Base-by-base conservation (phyloP, 2,329 filamentous ascomycete species). In the Neospermospora avenae region DNA sequence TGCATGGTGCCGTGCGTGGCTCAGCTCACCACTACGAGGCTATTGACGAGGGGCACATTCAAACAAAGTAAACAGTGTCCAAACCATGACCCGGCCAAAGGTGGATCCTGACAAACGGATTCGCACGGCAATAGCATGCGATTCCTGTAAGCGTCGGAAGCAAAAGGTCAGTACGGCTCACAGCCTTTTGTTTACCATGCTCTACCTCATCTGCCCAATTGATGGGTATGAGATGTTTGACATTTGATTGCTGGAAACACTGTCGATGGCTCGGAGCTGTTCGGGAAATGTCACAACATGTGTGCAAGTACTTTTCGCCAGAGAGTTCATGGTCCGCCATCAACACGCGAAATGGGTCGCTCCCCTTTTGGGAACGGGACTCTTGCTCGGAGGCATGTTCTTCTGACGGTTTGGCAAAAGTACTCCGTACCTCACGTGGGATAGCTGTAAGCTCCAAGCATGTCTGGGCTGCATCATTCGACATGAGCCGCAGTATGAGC, bases 111-210 rank as follows among this genome's bases (percentile, higher is more conserved):
- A 66, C 35, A 69, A 69, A 28, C 63, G 68, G 24, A 65, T 65
- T 51, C 59, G 68, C 20, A 67, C 60, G 25, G 61, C 67, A 25
- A 67, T 66, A 16, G 68, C 68, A 11, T 70, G 68, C 57, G 64
- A 69, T 37, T 60, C 60, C 24, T 70, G 68, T 51, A 70, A 70
- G 52, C 57, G 63, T 34, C 63, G 65, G 45, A 70, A 70, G 56
- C 65, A 68, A 54, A 68, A 70, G 63, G 67, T 69, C 55, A 59
- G 67, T 61, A 11, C 31, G 16, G 24, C 11, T 51, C 34, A 10
- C 28, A 10, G 6, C 20, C 34, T 34, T 16, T n/a, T 49, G 16
- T 20, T 16, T 34, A 13, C 8, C 16, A 16, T 34, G 25, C 3
- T 49, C 1, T 14, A 34, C 28, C 34, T 16, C 31, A 34, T 16